Base-by-base conservation (phyloP, 768 basidiomycete genomes). In the Chiua virens region DNA sequence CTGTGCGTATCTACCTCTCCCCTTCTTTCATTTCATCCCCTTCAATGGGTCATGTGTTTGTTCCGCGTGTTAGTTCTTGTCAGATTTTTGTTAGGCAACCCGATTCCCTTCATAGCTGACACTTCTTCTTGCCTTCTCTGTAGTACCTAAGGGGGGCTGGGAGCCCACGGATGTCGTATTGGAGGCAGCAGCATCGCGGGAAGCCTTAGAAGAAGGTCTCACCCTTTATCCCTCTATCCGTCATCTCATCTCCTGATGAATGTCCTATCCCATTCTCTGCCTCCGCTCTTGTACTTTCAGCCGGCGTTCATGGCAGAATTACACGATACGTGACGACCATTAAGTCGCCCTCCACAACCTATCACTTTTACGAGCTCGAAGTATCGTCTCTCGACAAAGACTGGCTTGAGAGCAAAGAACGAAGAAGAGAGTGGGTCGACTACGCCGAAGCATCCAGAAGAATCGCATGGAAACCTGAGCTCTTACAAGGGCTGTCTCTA, bases 161-260 rank as follows among this genome's bases (percentile, higher is more conserved):
- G 91, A 93, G 72, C 75, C 82, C 59, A 78, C 86, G 50, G 91
- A 93, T 79, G 83, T 79, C 62, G 78, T 76, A 71, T 75, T 92
- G 64, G 89, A 92, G 78, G 85, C 83, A 75, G 91, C 91, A 68
- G 91, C 91, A 75, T 87, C 83, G 64, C 82, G 91, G 71, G 91
- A 93, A 83, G 91, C 91, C 74, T 78, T 87, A 71, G 91, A 93
- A 89, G 91, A 93, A 92, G 91, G 91, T 93, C 88, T 83, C 83
- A 84, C 82, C 83, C 76, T 82, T 86, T 83, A 76, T 80, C 80
- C 83, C 78, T 83, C 76, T 84, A 71, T 79, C 75, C 79, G 81
- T 86, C 80, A 76, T 78, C 76, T 79, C 79, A 74, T 72, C 79
- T 82, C 83, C 83, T 86, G 78, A 86, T 82, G 72, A 73, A 64